Percentiles rank a stretch among this genome's conserved stretches.
These are phyloP conservation scores for Helotiales sp. DNA, from an alignment of 2,329 filamentous ascomycete species.

Conservation along the genomic window DNA sequence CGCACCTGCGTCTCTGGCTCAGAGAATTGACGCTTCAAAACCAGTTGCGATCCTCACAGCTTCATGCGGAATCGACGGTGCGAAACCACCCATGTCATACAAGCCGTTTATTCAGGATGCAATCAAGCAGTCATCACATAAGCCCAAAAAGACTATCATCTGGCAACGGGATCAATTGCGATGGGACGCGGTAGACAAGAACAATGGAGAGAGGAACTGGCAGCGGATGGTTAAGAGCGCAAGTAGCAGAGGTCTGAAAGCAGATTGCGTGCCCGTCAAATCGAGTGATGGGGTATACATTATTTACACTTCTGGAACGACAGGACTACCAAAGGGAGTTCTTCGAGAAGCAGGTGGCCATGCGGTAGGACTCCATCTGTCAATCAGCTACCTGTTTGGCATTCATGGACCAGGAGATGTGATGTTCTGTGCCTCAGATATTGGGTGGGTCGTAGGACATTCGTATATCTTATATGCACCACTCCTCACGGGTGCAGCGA, in stretches of 20 bases:
- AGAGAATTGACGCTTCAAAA: conserved; percentile 81
- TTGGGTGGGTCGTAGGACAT: conserved; percentile 89
- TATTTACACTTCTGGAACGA: conserved; percentile 86
- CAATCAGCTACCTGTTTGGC: conserved; percentile 79
- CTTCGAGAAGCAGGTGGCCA: conserved; percentile 82
- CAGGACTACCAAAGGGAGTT: conserved; percentile 80
- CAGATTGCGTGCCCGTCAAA: conserved; percentile 74
- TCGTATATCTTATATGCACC: conserved; percentile 90
- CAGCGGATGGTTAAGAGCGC: conserved; percentile 73
- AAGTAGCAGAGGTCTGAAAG: conserved; percentile 63
- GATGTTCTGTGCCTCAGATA: conserved; percentile 70
- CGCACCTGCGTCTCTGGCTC: conserved; percentile 75
- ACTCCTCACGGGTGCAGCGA: conserved; percentile 80
- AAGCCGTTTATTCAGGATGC: conserved; percentile 75
- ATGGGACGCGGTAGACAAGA: conserved; percentile 70
- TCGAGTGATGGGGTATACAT: conserved; percentile 84
- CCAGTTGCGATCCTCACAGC: conserved; percentile 81
- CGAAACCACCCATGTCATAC: conserved; percentile 78
- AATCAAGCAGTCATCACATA: conserved; percentile 64
- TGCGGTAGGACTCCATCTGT: conserved; percentile 80
- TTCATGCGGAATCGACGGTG: conserved; percentile 87
- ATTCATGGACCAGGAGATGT: conserved; percentile 84
- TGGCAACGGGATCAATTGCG: conserved; percentile 80
- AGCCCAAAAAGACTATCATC: conserved; percentile 71
- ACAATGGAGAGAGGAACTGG: conserved; percentile 76